Conservation (phyloP, 305 asterid genomes). For the Withania somnifera region DNA sequence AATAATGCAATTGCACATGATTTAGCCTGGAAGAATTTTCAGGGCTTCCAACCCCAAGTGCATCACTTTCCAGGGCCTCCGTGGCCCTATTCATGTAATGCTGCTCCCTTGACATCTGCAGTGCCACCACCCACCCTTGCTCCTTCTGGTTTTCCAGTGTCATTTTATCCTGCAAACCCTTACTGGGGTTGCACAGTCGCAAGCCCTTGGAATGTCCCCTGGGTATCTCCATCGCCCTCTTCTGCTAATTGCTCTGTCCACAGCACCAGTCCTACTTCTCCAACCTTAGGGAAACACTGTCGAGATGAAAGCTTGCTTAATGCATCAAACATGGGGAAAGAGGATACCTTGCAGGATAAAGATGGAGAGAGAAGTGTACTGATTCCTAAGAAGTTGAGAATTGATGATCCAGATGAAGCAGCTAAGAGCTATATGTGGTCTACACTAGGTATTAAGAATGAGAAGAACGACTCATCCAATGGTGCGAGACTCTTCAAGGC, state of each 20-base stretch:
- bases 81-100: constrained; percentile 11
- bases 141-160: constrained; percentile 21
- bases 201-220: constrained; percentile 19
- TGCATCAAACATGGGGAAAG: constrained; percentile 2
- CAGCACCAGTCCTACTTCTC: constrained; percentile 6
- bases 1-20: constrained; percentile 1
- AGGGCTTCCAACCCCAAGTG: constrained; percentile 3
- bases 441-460: constrained; percentile 31
- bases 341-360: constrained; percentile 5
- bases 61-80: constrained; percentile 9
- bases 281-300: constrained; percentile 40
- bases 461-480: constrained; percentile 12
- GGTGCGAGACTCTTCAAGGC: constrained; percentile 34
- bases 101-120: constrained; percentile 11
- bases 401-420: constrained; percentile 49
- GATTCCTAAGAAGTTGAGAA: constrained; percentile 50
- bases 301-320: constrained; percentile 23
- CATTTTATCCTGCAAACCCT: constrained; percentile 33
- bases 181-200: constrained; percentile 25
- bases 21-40: not conserved
- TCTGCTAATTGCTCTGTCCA: constrained; percentile 10
- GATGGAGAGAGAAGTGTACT: constrained; percentile 27
- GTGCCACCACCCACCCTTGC: not conserved
- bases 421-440: constrained; percentile 63
- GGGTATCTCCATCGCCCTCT: not conserved